Conservation (phyloP, 345 rosid genomes). For the Reutealis trisperma region DNA sequence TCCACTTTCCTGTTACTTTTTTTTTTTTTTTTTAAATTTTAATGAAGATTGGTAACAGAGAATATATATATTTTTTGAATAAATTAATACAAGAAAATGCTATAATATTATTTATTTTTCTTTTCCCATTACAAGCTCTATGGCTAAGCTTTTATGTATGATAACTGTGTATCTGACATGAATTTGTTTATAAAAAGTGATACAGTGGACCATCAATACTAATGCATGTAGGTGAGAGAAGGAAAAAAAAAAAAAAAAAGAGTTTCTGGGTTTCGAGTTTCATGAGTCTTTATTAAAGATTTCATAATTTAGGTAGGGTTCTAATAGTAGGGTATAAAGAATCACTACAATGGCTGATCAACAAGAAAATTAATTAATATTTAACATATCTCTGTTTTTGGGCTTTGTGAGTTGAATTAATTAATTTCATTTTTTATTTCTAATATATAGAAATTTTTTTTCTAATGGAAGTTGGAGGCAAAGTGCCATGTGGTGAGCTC, state of each 20-base stretch:
- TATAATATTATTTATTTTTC: background rate
- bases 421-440: background rate
- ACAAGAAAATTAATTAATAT: too few relatives aligned
- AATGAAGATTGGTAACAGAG: background rate
- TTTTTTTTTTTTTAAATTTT: too few relatives aligned
- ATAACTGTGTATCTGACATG: background rate
- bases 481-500: slow-evolving; percentile 58
- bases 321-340: too few relatives aligned
- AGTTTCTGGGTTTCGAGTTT: background rate
- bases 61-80: too few relatives aligned
- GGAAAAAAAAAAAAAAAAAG: background rate
- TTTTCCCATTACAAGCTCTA: background rate
- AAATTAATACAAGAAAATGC: background rate
- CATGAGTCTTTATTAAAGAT: background rate
- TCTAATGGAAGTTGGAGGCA: slow-evolving; percentile 17
- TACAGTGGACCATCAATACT: background rate
- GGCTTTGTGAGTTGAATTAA: too few relatives aligned
- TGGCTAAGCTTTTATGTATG: slow-evolving; percentile 1
- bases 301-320: too few relatives aligned
- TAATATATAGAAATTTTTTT: background rate
- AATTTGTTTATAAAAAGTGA: background rate
- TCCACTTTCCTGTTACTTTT: background rate
- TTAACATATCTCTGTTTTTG: too few relatives aligned
- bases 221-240: too few relatives aligned
- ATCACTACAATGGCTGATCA: too few relatives aligned